phyloP scores from a whole-genome alignment of 2,329 filamentous ascomycete species.

The Penicillium freii region DNA sequence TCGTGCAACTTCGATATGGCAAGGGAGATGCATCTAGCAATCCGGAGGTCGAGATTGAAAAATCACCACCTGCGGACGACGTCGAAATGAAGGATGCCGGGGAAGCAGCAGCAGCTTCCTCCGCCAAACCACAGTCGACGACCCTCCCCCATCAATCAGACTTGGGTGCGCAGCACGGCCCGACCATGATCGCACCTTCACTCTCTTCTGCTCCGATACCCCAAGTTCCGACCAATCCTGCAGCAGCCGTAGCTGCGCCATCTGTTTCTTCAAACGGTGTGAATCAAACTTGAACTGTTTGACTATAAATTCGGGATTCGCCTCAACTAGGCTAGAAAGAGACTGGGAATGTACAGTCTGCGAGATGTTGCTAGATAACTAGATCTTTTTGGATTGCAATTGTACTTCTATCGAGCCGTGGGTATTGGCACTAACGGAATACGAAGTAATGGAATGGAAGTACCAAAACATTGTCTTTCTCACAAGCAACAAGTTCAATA shows the following conservation, averaged over 20 bases:
- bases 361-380: background rate
- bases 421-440: background rate
- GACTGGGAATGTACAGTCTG: background rate
- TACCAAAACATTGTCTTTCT: background rate
- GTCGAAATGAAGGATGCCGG: conserved; percentile 12
- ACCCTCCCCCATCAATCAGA: background rate
- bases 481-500: background rate
- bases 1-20: conserved; percentile 66
- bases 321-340: background rate
- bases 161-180: background rate
- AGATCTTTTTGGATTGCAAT: background rate
- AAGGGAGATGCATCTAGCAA: conserved; percentile 29
- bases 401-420: background rate
- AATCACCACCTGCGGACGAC: conserved; percentile 20
- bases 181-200: background rate
- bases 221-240: conserved; percentile 4
- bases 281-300: conserved; percentile 1
- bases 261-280: conserved; percentile 10
- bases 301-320: background rate
- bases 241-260: conserved; percentile 1
- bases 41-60: conserved; percentile 17
- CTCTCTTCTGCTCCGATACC: background rate
- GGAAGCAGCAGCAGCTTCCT: background rate
- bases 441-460: background rate
- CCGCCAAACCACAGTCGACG: conserved; percentile 3